Percentiles rank a stretch among this genome's conserved stretches.
These are phyloP conservation scores for Citrus medica DNA, from an alignment of 345 rosid genomes.

Conservation along the genomic window DNA sequence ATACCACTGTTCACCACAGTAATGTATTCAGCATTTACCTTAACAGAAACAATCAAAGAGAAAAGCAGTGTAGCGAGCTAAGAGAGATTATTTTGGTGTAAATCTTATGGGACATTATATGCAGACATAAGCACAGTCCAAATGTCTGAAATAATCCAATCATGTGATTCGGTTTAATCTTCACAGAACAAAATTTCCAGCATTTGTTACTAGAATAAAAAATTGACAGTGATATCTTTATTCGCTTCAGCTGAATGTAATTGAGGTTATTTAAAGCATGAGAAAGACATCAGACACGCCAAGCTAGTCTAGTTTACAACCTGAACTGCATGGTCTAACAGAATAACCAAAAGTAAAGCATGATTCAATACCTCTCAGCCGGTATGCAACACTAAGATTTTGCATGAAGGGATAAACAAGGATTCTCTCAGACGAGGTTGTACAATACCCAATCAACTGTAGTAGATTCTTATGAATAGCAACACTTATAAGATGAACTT, in stretches of 20 bases:
- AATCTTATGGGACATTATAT: neutral
- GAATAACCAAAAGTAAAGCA: neutral
- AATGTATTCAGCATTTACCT: neutral
- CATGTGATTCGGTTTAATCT: neutral
- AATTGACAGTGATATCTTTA: no score
- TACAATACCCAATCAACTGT: slow-evolving; percentile 72
- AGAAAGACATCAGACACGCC: no score
- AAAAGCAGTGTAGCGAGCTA: no score
- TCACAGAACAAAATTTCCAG: neutral
- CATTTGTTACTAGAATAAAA: neutral
- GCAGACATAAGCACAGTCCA: neutral
- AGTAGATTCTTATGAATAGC: slow-evolving; percentile 87
- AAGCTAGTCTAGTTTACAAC: neutral
- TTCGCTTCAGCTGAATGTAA: neutral
- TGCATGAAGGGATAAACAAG: slow-evolving; percentile 92
- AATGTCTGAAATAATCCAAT: neutral
- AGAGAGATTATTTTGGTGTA: neutral
- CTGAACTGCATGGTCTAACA: neutral
- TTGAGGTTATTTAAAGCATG: neutral
- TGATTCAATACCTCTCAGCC: slow-evolving; percentile 58
- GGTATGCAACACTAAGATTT: slow-evolving; percentile 79
- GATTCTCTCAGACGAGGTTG: slow-evolving; percentile 71
- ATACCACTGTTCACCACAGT: neutral
- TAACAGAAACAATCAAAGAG: no score
- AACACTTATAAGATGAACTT: slow-evolving; percentile 76